Evolutionary conservation across 768 basidiomycete genomes (phyloP), one percentile per base, ranked within the genome.

Genomic region (Tylopilus vinaceipallidus): DNA sequence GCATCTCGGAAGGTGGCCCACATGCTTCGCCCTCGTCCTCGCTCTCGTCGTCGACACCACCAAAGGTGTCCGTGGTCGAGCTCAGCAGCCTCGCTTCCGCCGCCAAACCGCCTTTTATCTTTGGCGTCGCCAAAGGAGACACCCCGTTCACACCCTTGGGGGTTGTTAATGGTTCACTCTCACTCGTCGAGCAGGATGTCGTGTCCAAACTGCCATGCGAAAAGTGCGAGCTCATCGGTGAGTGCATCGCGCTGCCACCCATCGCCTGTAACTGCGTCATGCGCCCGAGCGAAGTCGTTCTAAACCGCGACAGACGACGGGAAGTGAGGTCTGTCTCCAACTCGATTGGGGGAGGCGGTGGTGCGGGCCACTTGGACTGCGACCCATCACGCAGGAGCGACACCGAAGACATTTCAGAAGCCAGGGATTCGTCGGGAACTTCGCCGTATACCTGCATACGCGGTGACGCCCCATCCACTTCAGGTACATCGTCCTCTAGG

Each of bases 151-250:
- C 19, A 2, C 60, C 55, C 7, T 44, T 59, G 7, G 69, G 59
- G 6, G 60, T 58, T 29, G 52, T 41, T 36, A 56, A 42, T 3
- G 56, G 51, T 1, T 23, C 34, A 13, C 60, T 65, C 30, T 63
- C 63, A 29, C 47, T 54, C 33, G 63, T 53, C 16, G 74, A 73
- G 16, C 68, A 71, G 3, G 68, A 71, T 22, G 44, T 54, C 26
- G 71, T 59, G 8, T 66, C 71, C 16, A 69, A 69, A 41, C 74
- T 77, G n/a, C 47, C 46, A 7, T 49, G 59, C 0, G 64, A 56
- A 47, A 74, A 81, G 27, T 73, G 72, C 12, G 77, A 75, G 49
- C 75, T 75, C 32, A 75, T 66, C 6, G 82, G 81, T 7, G 81
- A 80, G 4, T 74, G 68, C 70, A 37, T 6, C 3, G 42, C 8